Conservation (phyloP, 176 grass and related monocot genomes). For the Saccharum spontaneum region DNA sequence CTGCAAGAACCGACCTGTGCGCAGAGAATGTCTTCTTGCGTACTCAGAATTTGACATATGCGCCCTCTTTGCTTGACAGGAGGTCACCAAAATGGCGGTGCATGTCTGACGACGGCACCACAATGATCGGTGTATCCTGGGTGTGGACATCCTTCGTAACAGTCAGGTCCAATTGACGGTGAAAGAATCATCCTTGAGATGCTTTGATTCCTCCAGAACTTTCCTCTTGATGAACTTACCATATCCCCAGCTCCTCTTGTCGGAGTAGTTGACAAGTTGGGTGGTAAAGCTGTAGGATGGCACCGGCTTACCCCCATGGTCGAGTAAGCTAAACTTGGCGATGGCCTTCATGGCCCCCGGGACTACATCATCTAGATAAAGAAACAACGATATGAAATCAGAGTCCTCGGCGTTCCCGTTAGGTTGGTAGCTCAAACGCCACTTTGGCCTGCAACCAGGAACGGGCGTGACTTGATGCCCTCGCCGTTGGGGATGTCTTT, state of each 20-base stretch:
- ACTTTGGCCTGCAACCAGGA: neutral
- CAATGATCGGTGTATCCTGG: neutral
- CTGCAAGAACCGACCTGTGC: neutral
- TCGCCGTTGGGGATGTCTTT: no score
- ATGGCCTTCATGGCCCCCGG: neutral
- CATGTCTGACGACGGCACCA: no score
- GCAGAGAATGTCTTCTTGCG: neutral
- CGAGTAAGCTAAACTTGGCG: neutral
- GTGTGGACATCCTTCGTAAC: neutral
- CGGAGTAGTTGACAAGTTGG: neutral
- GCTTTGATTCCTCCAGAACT: constrained; percentile 3
- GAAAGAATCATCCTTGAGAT: constrained; percentile 6
- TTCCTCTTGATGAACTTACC: constrained; percentile 3
- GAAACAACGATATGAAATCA: neutral
- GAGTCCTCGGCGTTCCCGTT: neutral
- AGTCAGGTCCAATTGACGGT: neutral
- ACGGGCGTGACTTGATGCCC: no score
- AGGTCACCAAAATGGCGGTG: no score
- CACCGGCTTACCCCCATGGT: neutral
- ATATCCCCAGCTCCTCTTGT: neutral
- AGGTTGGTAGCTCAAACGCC: constrained; percentile 18
- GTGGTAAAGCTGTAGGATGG: neutral
- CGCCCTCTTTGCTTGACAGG: no score
- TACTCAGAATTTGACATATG: neutral
- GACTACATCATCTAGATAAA: no score